Percentiles rank a stretch among this genome's conserved stretches.
These are phyloP conservation scores for Globisporangium takayamanum DNA, from an alignment of 352 stramenopile species.

Conservation along the genomic window DNA sequence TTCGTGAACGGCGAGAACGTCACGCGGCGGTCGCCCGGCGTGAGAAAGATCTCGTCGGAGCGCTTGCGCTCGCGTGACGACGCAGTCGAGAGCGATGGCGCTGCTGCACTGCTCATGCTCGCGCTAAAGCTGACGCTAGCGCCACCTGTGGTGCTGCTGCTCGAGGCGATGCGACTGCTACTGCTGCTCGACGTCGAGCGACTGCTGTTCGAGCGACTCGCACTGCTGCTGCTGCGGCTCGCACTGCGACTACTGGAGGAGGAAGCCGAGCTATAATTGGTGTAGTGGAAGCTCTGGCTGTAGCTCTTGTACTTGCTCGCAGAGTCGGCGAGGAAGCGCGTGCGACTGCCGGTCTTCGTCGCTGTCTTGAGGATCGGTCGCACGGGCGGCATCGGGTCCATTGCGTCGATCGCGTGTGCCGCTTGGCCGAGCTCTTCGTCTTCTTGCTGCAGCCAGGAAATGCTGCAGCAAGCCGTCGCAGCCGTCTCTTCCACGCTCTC, in stretches of 20 bases:
- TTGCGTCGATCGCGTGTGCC: too few relatives aligned
- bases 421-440: too few relatives aligned
- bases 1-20: slow-evolving; percentile 78
- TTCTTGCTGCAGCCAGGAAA: too few relatives aligned
- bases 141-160: not conserved
- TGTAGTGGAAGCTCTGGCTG: slow-evolving; percentile 17
- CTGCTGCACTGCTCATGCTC: slow-evolving; percentile 3
- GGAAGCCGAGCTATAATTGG: slow-evolving; percentile 7
- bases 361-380: slow-evolving; percentile 61
- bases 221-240: not conserved
- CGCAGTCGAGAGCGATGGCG: slow-evolving; percentile 5
- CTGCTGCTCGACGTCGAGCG: not conserved
- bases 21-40: slow-evolving; percentile 35
- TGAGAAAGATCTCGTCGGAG: slow-evolving; percentile 23
- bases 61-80: slow-evolving; percentile 17
- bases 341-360: slow-evolving; percentile 14
- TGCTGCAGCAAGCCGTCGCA: too few relatives aligned
- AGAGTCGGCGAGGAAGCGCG: slow-evolving; percentile 20
- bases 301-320: slow-evolving; percentile 18
- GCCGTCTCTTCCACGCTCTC: too few relatives aligned
- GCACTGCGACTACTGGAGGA: slow-evolving; percentile 1
- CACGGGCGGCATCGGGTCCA: slow-evolving; percentile 13
- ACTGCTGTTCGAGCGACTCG: slow-evolving; percentile 4
- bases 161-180: not conserved
- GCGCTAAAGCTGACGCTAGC: slow-evolving; percentile 7